Evolutionary conservation across 2,329 filamentous ascomycete genomes (phyloP).

Genomic region (Huntiella savannae): DNA sequence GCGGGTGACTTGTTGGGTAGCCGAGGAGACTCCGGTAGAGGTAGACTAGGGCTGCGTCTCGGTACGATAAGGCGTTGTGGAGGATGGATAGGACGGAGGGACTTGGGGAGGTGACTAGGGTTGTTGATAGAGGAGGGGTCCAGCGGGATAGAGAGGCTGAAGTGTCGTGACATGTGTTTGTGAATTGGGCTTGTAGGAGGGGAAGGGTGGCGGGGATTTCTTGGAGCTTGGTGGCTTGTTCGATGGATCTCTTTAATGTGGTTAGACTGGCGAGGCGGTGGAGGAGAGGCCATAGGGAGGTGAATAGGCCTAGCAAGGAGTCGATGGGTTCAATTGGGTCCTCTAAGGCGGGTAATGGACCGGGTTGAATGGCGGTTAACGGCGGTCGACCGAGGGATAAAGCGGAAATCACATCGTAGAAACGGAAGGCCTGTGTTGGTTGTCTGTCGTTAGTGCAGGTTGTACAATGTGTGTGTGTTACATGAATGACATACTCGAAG

Average conservation of each 20-base stretch:
- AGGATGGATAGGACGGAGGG: conserved; percentile 33
- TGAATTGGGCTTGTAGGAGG: conserved; percentile 30
- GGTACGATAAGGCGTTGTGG: conserved; percentile 41
- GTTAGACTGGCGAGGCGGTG: conserved; percentile 38
- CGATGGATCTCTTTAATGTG: conserved; percentile 32
- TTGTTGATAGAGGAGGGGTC: conserved; percentile 22
- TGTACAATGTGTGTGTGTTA: background rate
- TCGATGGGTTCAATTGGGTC: conserved; percentile 31
- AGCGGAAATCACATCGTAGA: conserved; percentile 46
- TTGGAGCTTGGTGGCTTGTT: conserved; percentile 21
- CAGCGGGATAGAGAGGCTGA: conserved; percentile 35
- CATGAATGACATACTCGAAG: conserved; percentile 28
- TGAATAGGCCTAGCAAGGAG: conserved; percentile 40
- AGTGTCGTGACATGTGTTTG: conserved; percentile 32
- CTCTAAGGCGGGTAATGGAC: conserved; percentile 22
- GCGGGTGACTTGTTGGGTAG: conserved; percentile 25
- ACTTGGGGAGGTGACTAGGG: conserved; percentile 17
- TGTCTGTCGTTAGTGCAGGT: background rate
- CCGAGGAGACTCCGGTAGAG: conserved; percentile 35
- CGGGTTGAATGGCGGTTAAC: conserved; percentile 26
- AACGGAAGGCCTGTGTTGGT: conserved; percentile 35
- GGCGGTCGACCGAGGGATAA: conserved; percentile 37
- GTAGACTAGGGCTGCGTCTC: conserved; percentile 38
- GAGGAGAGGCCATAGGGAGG: conserved; percentile 43
- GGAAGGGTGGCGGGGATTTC: conserved; percentile 26